Evolutionary conservation across 257 asterid genomes (phyloP).

Genomic region (Anisodus tanguticus): DNA sequence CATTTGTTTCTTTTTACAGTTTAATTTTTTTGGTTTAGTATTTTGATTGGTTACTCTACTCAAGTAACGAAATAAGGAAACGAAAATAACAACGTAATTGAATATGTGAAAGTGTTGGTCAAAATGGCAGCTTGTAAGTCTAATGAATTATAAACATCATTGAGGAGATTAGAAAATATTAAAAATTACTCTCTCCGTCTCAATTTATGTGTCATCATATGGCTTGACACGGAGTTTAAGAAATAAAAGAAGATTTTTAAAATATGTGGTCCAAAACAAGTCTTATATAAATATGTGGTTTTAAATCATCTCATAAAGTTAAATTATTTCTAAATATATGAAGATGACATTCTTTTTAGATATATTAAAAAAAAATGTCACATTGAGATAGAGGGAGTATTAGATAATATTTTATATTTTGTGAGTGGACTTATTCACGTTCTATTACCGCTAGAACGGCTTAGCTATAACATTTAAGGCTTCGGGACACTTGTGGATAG

Average conservation of each 20-base stretch:
- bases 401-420: not conserved
- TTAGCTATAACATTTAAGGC: not conserved
- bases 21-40: too few relatives aligned
- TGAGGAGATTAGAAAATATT: not conserved
- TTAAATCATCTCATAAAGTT: too few relatives aligned
- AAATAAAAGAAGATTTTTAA: too few relatives aligned
- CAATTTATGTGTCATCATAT: too few relatives aligned
- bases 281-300: too few relatives aligned
- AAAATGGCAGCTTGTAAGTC: not conserved
- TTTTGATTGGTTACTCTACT: not conserved
- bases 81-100: not conserved
- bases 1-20: not conserved
- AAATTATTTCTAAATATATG: too few relatives aligned
- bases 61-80: not conserved
- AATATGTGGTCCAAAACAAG: too few relatives aligned
- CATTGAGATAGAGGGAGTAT: too few relatives aligned
- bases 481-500: slow-evolving; percentile 2
- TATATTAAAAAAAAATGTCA: too few relatives aligned
- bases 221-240: too few relatives aligned
- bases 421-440: not conserved
- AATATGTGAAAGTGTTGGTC: not conserved
- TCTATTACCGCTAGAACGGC: not conserved
- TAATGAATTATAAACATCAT: not conserved
- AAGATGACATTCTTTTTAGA: too few relatives aligned
- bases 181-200: too few relatives aligned